These are phyloP conservation scores for Daedaleopsis sinensis DNA, from an alignment of 768 basidiomycete genomes.

Conservation along the genomic window DNA sequence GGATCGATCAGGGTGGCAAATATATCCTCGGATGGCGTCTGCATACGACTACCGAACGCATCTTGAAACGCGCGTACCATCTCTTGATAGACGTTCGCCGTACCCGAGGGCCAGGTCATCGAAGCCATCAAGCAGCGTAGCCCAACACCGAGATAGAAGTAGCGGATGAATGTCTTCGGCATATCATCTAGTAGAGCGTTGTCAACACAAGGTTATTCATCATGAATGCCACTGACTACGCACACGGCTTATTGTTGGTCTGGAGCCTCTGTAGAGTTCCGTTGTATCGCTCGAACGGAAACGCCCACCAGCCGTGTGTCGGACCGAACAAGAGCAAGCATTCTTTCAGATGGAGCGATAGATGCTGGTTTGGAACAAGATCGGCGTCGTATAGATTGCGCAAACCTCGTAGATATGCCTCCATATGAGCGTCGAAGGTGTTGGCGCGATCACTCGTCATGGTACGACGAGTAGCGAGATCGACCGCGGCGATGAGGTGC, in stretches of 20 bases:
- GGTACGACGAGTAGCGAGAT: constrained; percentile 21
- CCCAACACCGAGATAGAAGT: neutral
- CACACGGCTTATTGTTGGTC: constrained; percentile 27
- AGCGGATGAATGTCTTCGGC: neutral
- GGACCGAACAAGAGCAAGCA: constrained; percentile 35
- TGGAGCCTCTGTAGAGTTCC: constrained; percentile 26
- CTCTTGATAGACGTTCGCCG: too few species aligned
- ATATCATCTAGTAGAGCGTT: neutral
- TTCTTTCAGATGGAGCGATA: constrained; percentile 34
- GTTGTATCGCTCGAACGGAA: constrained; percentile 36
- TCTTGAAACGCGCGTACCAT: neutral
- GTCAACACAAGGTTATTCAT: too few species aligned
- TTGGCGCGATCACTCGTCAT: constrained; percentile 10
- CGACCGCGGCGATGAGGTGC: constrained; percentile 23
- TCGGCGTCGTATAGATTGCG: constrained; percentile 29
- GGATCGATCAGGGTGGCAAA: too few species aligned
- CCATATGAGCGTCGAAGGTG: neutral
- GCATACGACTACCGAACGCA: neutral
- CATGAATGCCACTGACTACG: too few species aligned
- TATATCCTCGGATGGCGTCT: too few species aligned
- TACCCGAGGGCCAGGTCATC: neutral
- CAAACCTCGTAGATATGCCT: constrained; percentile 23
- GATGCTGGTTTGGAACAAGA: constrained; percentile 35
- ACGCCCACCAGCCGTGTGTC: constrained; percentile 26
- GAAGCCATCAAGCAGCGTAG: neutral